phyloP scores from a whole-genome alignment of 306 rosid species.

The Vachellia collinsii region DNA sequence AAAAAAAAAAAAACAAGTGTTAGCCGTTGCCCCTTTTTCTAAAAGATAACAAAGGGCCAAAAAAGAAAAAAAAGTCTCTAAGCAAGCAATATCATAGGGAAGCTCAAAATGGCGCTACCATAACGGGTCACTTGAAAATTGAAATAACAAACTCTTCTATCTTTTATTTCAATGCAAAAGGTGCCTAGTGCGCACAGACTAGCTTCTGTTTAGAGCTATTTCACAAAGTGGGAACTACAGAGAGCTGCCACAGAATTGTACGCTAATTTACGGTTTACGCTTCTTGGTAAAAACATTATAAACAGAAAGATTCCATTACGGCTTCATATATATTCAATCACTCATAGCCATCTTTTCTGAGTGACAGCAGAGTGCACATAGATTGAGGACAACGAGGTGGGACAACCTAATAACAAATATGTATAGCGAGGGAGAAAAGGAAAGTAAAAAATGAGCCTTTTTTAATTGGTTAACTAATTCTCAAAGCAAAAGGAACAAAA shows the following conservation, averaged over 20 bases:
- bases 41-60: background rate
- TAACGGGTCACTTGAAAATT: slow-evolving; percentile 45
- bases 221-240: background rate
- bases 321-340: slow-evolving; percentile 3
- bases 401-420: background rate
- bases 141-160: slow-evolving; percentile 38
- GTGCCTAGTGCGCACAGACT: background rate
- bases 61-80: background rate
- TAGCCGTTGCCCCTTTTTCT: background rate
- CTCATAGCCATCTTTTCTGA: slow-evolving; percentile 10
- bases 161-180: background rate
- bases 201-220: background rate
- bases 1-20: background rate
- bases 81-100: background rate
- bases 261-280: background rate
- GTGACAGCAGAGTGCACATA: slow-evolving; percentile 29
- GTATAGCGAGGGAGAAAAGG: background rate
- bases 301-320: background rate
- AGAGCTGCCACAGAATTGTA: background rate
- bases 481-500: background rate
- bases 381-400: background rate
- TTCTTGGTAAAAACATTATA: background rate
- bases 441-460: background rate
- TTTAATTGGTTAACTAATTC: background rate
- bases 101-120: slow-evolving; percentile 39